A percentile compares a stretch with the other conserved stretches of the same genome.
Evolutionary conservation across 129 eudicot genomes (phyloP).

Genomic region (Flaveria brownii): DNA sequence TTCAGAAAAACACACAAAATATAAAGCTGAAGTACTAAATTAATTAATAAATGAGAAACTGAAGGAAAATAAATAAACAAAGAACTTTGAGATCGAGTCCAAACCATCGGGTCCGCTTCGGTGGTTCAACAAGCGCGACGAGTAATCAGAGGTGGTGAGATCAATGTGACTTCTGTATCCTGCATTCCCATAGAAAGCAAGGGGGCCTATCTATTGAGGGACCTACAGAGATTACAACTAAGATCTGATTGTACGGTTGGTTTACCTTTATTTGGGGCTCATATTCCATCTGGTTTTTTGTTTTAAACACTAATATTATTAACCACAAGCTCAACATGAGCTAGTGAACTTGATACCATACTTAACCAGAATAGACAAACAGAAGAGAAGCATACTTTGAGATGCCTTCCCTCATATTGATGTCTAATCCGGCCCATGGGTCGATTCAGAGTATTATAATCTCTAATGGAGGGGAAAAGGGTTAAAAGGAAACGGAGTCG

Average conservation of each 20-base stretch:
- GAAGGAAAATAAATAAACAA: too few relatives aligned
- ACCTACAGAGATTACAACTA: neutral
- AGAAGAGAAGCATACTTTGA: neutral
- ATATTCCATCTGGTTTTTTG: constrained; percentile 2
- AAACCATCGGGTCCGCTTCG: too few relatives aligned
- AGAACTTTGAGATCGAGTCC: too few relatives aligned
- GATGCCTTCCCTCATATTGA: neutral
- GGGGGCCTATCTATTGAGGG: neutral
- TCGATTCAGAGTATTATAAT: neutral
- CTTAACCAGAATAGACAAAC: constrained; percentile 22
- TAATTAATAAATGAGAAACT: too few relatives aligned
- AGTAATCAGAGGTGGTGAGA: neutral
- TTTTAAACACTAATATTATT: constrained; percentile 2
- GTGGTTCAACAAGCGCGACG: neutral
- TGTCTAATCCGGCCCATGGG: neutral
- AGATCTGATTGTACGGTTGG: constrained; percentile 5
- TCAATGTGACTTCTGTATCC: neutral
- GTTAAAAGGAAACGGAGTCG: too few relatives aligned
- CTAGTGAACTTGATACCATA: constrained; percentile 19
- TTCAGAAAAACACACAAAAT: too few relatives aligned
- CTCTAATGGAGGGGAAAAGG: neutral
- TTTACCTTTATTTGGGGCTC: neutral
- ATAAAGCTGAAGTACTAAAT: too few relatives aligned
- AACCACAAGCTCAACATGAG: constrained; percentile 29
- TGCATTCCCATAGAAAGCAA: neutral